Evolutionary conservation across 2,329 filamentous ascomycete genomes (phyloP), one percentile per base, ranked within the genome.

Genomic region (Colletotrichum sp.): DNA sequence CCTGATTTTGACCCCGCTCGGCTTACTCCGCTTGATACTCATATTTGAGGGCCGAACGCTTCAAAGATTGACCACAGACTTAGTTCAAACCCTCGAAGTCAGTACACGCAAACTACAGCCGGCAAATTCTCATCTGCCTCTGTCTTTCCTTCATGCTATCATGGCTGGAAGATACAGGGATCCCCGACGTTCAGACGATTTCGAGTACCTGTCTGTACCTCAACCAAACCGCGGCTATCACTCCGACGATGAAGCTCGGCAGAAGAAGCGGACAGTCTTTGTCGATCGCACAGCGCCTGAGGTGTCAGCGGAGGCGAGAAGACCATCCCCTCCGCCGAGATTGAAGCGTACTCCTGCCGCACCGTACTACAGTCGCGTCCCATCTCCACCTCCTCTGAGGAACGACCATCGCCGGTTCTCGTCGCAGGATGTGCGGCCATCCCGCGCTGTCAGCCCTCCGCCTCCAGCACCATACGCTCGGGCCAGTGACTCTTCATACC

Each of bases 241-340:
- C 0, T 69, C 67, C 1, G 55, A 69, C 36, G 67, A 69, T 32
- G 67, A 69, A 28, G 55, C 67, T 16, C 67, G 55, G 16, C 55
- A 15, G 30, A 32, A 60, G 21, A 66, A 30, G 13, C 15, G 15
- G 10, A 52, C 24, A 16, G 30, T 16, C 12, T 21, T 28, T 16
- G n/a, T 64, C 9, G 60, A 64, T 2, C 7, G 18, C 3, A 9
- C 0, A 28, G 32, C 3, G 3, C 32, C 32, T 13, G 0, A 21
- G 13, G 21, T 13, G 13, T 64, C 60, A 18, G 4, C 12, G 2
- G n/a, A 64, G 34, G 10, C 30, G 10, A 64, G 30, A 24, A 64
- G 63, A 18, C 36, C 63, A 52, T 66, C 63, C 4, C 63, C 63
- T 49, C 36, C 36, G 10, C 63, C 59, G 8, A 18, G 15, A 66